Conservation (phyloP, 1,284 basidiomycete genomes). For the Puccinia triticina region DNA sequence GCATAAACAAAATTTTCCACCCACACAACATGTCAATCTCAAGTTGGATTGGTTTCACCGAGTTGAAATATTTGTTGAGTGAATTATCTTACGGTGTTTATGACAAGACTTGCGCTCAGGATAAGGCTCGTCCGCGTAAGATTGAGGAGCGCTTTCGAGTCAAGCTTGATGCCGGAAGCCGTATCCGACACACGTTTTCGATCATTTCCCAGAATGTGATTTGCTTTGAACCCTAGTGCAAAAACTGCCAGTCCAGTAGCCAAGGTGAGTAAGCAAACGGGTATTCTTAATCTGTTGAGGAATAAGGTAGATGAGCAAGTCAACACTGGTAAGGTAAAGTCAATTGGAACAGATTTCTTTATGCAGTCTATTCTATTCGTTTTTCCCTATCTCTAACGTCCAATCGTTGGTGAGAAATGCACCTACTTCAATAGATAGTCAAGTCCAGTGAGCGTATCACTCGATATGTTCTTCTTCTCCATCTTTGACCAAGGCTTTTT, state of each 20-base stretch:
- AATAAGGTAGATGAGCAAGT: slow-evolving; percentile 1
- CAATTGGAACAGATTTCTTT: background rate
- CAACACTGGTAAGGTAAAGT: background rate
- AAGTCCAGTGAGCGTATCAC: background rate
- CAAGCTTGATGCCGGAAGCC: background rate
- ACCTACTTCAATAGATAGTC: slow-evolving; percentile 12
- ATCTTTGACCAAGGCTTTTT: background rate
- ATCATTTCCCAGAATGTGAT: background rate
- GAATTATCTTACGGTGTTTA: background rate
- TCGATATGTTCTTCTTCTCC: background rate
- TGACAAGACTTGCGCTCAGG: background rate
- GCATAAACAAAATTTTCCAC: background rate
- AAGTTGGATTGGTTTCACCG: too few species aligned
- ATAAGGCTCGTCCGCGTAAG: background rate
- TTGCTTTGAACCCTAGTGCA: background rate
- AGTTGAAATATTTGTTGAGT: background rate
- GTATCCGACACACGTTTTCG: background rate
- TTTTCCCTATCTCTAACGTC: background rate
- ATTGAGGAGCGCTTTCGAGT: background rate
- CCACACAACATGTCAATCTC: background rate
- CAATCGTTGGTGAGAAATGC: background rate
- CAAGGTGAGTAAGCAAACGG: background rate
- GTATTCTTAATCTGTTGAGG: background rate
- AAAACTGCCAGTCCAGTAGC: background rate
- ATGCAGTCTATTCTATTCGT: background rate